Evolutionary conservation across 768 basidiomycete species (phyloP).

Genomic region (Pisolithus albus): DNA sequence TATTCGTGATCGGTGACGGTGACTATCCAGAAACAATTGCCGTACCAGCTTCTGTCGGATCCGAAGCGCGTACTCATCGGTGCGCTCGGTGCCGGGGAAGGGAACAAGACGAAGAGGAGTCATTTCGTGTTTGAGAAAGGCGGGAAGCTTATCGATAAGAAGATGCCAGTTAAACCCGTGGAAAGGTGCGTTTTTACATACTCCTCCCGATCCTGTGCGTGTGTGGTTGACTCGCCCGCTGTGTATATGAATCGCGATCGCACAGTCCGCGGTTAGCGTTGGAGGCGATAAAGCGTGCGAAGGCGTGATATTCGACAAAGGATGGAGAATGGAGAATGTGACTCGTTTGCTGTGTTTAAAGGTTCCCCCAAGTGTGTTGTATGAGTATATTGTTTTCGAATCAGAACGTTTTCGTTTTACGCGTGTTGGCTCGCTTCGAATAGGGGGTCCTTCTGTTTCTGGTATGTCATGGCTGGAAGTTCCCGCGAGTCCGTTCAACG

Average conservation of each 20-base stretch:
- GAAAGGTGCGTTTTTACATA: slow-evolving; percentile 55
- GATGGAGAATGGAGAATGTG: not conserved
- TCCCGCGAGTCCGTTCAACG: too few relatives aligned
- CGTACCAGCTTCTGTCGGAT: slow-evolving; percentile 84
- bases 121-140: slow-evolving; percentile 93
- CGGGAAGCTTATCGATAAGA: slow-evolving; percentile 81
- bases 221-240: too few relatives aligned
- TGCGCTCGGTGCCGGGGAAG: slow-evolving; percentile 73
- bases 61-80: slow-evolving; percentile 74
- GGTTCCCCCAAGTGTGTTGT: too few relatives aligned
- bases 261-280: not conserved
- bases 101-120: slow-evolving; percentile 81
- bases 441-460: too few relatives aligned
- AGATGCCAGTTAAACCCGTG: slow-evolving; percentile 77
- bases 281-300: not conserved
- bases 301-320: not conserved
- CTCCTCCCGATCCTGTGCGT: not conserved
- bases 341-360: too few relatives aligned
- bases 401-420: too few relatives aligned
- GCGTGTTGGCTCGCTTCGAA: too few relatives aligned
- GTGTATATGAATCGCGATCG: too few relatives aligned
- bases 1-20: not conserved
- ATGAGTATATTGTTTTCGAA: too few relatives aligned
- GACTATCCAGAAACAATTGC: slow-evolving; percentile 64
- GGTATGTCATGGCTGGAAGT: too few relatives aligned